Evolutionary conservation across 1,284 basidiomycete species (phyloP), one percentile per base, ranked within the genome.

Genomic region (Agaricales sp.): DNA sequence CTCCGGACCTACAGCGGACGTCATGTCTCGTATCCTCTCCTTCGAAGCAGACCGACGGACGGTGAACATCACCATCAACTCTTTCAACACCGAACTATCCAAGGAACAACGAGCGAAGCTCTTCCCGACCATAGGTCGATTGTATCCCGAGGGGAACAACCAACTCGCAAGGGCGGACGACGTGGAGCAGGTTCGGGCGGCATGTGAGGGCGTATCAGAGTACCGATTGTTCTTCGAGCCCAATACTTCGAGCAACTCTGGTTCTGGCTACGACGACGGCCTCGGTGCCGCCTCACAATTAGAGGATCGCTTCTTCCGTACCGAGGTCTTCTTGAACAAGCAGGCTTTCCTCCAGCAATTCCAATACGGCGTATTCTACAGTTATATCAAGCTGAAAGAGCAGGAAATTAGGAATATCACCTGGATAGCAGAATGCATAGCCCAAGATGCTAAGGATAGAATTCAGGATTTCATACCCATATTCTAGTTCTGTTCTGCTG

Each of bases 41-140:
- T 99, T 99, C 61, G 96, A 99, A 72, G 96, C 96, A 23, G 95
- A 99, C 68, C 80, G 95, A 35, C 82, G 96, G 47, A 88, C 92
- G 2, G 87, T 99, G 66, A 99, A 99, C 71, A 98, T 99, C 67
- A 97, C 96, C 26, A 92, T 99, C 75, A 99, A 99, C 75, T 98
- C 95, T 20, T 96, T 99, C 65, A 88, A 88, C 55, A 98, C 96
- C 8, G 90, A 92, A 60, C 78, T 99, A 51, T 77, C 86, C 41
- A 99, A 99, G 66, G 95, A 99, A 62, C 87, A 93, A 60, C 87
- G 96, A 26, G 92, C 93, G n/a, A 83, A 86, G 56, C 79, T 99
- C 41, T 99, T 96, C 77, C 96, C 96, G 3, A 78, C 83, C 18
- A 89, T 99, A 51, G 96, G 96, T 11, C 80, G 88, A 51, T 77